Evolutionary conservation across 2,329 filamentous ascomycete species (phyloP), one percentile per base, ranked within the genome.

Genomic region (Pyrenochaeta sp.): DNA sequence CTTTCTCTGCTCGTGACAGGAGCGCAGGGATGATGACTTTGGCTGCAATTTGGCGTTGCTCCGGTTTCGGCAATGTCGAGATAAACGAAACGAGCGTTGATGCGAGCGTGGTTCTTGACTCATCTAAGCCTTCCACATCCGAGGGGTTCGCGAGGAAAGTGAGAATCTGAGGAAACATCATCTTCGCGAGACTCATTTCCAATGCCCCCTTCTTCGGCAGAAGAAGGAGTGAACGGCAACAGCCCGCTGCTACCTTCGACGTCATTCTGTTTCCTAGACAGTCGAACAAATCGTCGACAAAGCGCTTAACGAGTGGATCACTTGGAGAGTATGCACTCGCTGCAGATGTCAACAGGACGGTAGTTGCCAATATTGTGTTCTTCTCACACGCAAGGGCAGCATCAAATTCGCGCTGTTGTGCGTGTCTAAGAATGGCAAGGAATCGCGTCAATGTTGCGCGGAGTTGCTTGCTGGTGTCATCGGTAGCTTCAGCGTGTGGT

Each of bases 201-300:
- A 73, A 52, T 22, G 68, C 54, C 1, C 58, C 81, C 50, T 86
- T 81, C 65, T 79, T 68, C 52, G 85, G 79, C 67, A 90, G 82
- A 3, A 97, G 81, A 30, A 98, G 83, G 7, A 98, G 85, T 7
- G 93, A 95, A 55, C 93, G 88, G 65, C 94, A 87, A 77, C 95
- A 99, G 72, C 92, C 93, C 60, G 92, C 91, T 1, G 95, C 93
- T 54, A 97, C 93, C 72, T 91, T 96, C 53, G 91, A 90, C 1
- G 92, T 94, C 86, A 92, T 91, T 62, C 90, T 85, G 71, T 90
- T 91, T 51, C 84, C 87, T 24, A 99, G 85, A 75, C 93, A 97
- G 71, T 97, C 94, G 37, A 94, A 80, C 24, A 97, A 79, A 79
- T 96, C 92, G 64, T 91, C 86, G 3, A 97, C 82, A 68, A 93